Base-by-base conservation (phyloP, 2,329 filamentous ascomycete species). In the Erysiphe neolycopersici region DNA sequence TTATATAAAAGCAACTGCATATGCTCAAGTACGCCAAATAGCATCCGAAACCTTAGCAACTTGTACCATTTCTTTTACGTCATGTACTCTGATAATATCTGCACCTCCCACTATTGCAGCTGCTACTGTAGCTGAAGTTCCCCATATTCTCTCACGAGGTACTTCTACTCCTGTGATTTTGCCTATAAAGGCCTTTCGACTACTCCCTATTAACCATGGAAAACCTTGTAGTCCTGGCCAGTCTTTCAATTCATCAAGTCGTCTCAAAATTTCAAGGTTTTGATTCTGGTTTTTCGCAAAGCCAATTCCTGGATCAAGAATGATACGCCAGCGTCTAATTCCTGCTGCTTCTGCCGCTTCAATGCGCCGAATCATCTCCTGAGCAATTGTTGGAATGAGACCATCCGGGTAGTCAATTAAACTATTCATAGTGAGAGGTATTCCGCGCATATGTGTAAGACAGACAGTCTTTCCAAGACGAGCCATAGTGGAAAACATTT, bases 71-170 rank as follows among this genome's bases (percentile, higher is more conserved):
- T 89, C 80, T 45, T 65, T 61, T 13, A 85, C 79, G 62, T 95
- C 87, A 61, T 98, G 89, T 37, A 98, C 84, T 43, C 89, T 68
- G 39, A 95, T 76, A 46, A 98, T 74, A 63, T 95, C 85, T 19
- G 85, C 85, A 2, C 89, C 89, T 6, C 82, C 82, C 47, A 78
- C 73, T 29, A 98, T 69, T 39, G 84, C 82, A 6, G 84, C 83
- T 3, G 80, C 77, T 9, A 95, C 79, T 0, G 84, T 81, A 11
- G 81, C 83, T 11, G 84, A 85, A 2, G 89, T 95, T 11, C 89
- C 89, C 73, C 76, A 89, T 9, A 69, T 66, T 48, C 87, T 69
- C 51, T 84, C 71, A 47, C 65, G 67, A 0, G 84, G 71, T 51
- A 74, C 70, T 47, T 69, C 60, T 1, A 84, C 79, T 0, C 79